Evolutionary conservation across 345 rosid genomes (phyloP).

Genomic region (Euclidium syriacum): DNA sequence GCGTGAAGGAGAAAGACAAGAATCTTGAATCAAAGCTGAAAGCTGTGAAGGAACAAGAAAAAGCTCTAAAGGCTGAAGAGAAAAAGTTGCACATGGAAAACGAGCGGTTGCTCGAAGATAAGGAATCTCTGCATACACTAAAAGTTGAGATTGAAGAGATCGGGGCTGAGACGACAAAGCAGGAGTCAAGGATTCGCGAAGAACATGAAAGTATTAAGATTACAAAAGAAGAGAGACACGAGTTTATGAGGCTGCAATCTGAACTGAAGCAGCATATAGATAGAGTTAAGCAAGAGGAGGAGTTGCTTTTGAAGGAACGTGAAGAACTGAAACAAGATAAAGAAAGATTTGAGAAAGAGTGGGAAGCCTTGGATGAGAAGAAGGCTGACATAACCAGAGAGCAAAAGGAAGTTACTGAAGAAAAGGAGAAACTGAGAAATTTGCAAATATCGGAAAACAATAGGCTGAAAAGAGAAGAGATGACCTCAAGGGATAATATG

Average conservation of each 20-base stretch:
- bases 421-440: constrained; percentile 42
- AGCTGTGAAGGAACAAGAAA: constrained; percentile 54
- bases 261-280: constrained; percentile 62
- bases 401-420: constrained; percentile 39
- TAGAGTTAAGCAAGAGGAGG: constrained; percentile 46
- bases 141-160: constrained; percentile 63
- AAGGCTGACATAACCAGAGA: constrained; percentile 42
- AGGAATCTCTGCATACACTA: constrained; percentile 44
- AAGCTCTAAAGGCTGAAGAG: constrained; percentile 52
- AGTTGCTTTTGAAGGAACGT: constrained; percentile 53
- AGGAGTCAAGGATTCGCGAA: constrained; percentile 52
- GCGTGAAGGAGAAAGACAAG: constrained; percentile 66
- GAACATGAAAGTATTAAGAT: constrained; percentile 50
- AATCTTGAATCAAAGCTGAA: constrained; percentile 55
- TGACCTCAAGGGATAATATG: constrained; percentile 35
- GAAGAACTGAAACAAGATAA: constrained; percentile 66
- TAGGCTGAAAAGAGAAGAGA: constrained; percentile 52
- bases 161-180: constrained; percentile 50
- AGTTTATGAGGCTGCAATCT: constrained; percentile 52
- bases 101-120: constrained; percentile 43
- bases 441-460: constrained; percentile 40
- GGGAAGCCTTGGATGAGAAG: constrained; percentile 72
- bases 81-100: constrained; percentile 53
- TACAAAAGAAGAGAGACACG: constrained; percentile 58
- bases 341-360: constrained; percentile 73